A percentile compares a stretch with the other conserved stretches of the same genome.
Conservation (phyloP, 345 rosid genomes). For the Hypericum androsaemum region DNA sequence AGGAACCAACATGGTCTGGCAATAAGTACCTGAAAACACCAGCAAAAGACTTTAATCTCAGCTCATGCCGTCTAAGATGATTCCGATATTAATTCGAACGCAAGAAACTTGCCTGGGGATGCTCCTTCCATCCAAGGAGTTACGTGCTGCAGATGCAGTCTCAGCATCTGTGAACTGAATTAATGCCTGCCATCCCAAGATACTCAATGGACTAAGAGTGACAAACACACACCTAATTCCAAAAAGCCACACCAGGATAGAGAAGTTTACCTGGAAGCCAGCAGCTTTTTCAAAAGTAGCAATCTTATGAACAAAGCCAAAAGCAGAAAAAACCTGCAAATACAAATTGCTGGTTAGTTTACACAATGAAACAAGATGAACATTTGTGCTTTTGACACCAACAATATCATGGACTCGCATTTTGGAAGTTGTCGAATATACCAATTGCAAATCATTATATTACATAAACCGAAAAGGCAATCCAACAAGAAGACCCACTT, state of each 20-base stretch:
- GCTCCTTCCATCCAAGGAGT: slow-evolving; percentile 91
- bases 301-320: slow-evolving; percentile 95
- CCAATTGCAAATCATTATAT: not conserved
- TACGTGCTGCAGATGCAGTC: slow-evolving; percentile 76
- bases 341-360: not conserved
- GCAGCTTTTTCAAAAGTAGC: slow-evolving; percentile 97
- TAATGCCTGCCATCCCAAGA: slow-evolving; percentile 51
- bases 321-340: slow-evolving; percentile 89
- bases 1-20: slow-evolving; percentile 65
- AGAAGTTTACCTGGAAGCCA: slow-evolving; percentile 59
- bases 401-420: too few relatives aligned
- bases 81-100: not conserved
- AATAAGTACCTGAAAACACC: slow-evolving; percentile 60
- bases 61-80: not conserved
- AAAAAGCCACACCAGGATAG: slow-evolving; percentile 1
- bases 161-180: slow-evolving; percentile 87
- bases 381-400: too few relatives aligned
- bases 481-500: slow-evolving; percentile 16
- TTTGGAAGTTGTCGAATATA: too few relatives aligned
- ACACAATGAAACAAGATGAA: too few relatives aligned
- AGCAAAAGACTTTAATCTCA: not conserved
- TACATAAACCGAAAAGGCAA: not conserved
- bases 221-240: slow-evolving; percentile 2
- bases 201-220: too few relatives aligned
- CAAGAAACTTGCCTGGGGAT: slow-evolving; percentile 51